Evolutionary conservation across 2,329 filamentous ascomycete genomes (phyloP).

Genomic region (Sporothrix curviconia): DNA sequence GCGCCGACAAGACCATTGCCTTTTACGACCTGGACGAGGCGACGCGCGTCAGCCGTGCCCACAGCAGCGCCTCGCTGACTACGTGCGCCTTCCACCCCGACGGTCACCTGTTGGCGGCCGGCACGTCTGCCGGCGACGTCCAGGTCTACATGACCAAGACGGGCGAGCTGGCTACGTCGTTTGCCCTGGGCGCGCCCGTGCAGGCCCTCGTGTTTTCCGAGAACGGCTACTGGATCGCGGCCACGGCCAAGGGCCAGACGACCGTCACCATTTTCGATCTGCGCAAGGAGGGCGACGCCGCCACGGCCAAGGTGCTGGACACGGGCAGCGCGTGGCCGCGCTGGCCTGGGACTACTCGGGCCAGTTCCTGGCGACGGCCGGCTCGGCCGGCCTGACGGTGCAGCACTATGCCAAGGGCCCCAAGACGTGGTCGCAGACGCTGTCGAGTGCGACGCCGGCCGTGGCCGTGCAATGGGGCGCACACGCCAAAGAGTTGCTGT

Average conservation of each 20-base stretch:
- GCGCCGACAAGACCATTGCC: conserved; percentile 84
- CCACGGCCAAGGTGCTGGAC: conserved; percentile 77
- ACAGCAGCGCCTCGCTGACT: conserved; percentile 68
- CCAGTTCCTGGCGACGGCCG: conserved; percentile 80
- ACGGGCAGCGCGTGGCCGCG: conserved; percentile 68
- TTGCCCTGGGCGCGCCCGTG: conserved; percentile 62
- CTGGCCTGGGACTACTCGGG: conserved; percentile 92
- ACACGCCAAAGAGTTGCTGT: conserved; percentile 65
- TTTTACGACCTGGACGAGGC: conserved; percentile 72
- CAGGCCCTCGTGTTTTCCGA: conserved; percentile 82
- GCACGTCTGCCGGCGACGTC: conserved; percentile 72
- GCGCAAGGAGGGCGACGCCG: conserved; percentile 79
- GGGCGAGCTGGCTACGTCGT: conserved; percentile 68
- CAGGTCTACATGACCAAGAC: conserved; percentile 84
- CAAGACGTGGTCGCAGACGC: conserved; percentile 83
- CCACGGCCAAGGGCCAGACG: conserved; percentile 68
- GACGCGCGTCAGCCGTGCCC: conserved; percentile 69
- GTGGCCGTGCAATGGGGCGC: conserved; percentile 72
- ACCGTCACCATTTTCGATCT: conserved; percentile 85
- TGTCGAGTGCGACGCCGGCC: conserved; percentile 68
- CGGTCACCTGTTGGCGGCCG: conserved; percentile 85
- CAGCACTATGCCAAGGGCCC: conserved; percentile 82
- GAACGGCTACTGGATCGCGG: conserved; percentile 93
- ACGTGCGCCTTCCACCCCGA: conserved; percentile 88
- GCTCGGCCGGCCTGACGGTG: conserved; percentile 73